Evolutionary conservation across 495 filamentous ascomycete genomes (phyloP).

Genomic region (Daldinia loculata): DNA sequence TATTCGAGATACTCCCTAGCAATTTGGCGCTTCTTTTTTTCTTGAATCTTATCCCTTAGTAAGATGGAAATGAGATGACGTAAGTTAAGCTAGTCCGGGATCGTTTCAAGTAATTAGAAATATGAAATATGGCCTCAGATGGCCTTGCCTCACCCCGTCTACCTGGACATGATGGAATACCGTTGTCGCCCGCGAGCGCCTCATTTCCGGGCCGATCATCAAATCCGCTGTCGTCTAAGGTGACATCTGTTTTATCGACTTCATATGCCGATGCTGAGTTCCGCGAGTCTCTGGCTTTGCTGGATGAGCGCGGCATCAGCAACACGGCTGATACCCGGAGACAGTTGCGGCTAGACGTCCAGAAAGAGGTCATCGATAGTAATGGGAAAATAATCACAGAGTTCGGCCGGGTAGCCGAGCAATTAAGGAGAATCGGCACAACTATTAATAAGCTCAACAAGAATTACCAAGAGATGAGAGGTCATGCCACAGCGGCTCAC

Average conservation of each 20-base stretch:
- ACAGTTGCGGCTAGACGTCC: slow-evolving; percentile 81
- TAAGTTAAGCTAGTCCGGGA: background rate
- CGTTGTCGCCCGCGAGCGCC: slow-evolving; percentile 31
- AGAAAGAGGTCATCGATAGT: slow-evolving; percentile 91
- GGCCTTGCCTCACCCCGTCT: slow-evolving; percentile 37
- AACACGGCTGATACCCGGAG: slow-evolving; percentile 85
- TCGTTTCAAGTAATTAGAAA: slow-evolving; percentile 19
- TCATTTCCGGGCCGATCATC: slow-evolving; percentile 21
- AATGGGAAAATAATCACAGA: slow-evolving; percentile 92
- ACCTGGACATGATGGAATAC: slow-evolving; percentile 37
- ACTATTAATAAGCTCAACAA: slow-evolving; percentile 81
- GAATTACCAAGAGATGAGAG: slow-evolving; percentile 82
- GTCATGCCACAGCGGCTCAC: slow-evolving; percentile 76
- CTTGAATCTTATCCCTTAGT: background rate
- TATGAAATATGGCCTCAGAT: slow-evolving; percentile 40
- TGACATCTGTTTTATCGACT: slow-evolving; percentile 85
- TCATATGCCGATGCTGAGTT: slow-evolving; percentile 95
- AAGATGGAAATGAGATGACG: slow-evolving; percentile 13
- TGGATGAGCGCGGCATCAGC: slow-evolving; percentile 74
- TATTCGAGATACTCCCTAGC: background rate
- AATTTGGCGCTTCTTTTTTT: background rate
- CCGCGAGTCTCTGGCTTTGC: slow-evolving; percentile 78
- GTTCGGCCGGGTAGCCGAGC: slow-evolving; percentile 92
- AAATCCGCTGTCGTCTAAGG: slow-evolving; percentile 74
- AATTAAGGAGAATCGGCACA: slow-evolving; percentile 85